These are phyloP conservation scores for Cytidiella melzeri DNA, from an alignment of 768 basidiomycete species.

Conservation along the genomic window DNA sequence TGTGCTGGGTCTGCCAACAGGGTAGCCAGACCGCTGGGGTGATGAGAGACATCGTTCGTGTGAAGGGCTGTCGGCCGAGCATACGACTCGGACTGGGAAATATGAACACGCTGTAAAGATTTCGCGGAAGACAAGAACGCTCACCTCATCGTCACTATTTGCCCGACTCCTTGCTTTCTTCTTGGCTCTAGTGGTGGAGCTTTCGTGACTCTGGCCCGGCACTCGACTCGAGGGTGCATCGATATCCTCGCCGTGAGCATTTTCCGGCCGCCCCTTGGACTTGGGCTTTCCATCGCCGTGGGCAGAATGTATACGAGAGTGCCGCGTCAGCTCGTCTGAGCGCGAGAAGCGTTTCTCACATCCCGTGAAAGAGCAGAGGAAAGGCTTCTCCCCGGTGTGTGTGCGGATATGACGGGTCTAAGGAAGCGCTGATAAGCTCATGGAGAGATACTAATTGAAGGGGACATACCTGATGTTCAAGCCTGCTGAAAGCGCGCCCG, in stretches of 20 bases:
- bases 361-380: conserved; percentile 83
- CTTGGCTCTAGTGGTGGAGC: conserved; percentile 36
- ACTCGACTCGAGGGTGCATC: not conserved
- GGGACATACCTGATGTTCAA: conserved; percentile 84
- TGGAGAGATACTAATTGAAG: not conserved
- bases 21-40: conserved; percentile 18
- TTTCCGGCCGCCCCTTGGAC: conserved; percentile 25
- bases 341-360: conserved; percentile 98
- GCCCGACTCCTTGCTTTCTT: conserved; percentile 77
- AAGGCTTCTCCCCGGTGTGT: conserved; percentile 97
- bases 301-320: conserved; percentile 82
- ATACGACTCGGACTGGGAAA: conserved; percentile 29
- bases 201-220: conserved; percentile 9
- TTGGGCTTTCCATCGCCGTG: conserved; percentile 14
- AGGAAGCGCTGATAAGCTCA: conserved; percentile 2
- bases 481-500: conserved; percentile 90
- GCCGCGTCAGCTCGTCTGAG: conserved; percentile 96
- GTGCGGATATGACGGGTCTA: conserved; percentile 98
- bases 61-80: conserved; percentile 32
- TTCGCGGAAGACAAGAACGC: conserved; percentile 19
- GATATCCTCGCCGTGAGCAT: conserved; percentile 19
- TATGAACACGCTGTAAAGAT: too few species aligned
- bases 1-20: conserved; percentile 18
- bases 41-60: conserved; percentile 22
- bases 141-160: conserved; percentile 80